phyloP scores from a whole-genome alignment of 1,284 basidiomycete species.

The Trichosporon sp. region DNA sequence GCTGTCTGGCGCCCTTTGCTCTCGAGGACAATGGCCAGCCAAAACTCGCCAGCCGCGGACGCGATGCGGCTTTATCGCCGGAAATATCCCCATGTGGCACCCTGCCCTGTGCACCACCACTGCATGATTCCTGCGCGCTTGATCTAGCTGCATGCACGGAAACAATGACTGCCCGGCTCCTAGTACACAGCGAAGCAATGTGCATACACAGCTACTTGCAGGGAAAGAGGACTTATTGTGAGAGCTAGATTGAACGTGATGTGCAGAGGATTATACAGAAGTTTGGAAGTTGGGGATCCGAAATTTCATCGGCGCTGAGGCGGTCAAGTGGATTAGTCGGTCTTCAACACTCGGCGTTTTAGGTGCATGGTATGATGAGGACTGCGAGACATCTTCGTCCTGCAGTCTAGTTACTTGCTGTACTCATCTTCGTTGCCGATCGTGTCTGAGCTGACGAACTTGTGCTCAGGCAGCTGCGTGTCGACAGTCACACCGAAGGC shows the following conservation, averaged over 20 bases:
- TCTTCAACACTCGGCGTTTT: neutral
- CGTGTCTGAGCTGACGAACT: neutral
- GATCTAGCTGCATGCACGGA: too few relatives aligned
- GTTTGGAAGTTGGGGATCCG: neutral
- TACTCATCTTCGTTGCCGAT: neutral
- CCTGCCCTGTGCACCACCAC: neutral
- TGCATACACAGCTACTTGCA: neutral
- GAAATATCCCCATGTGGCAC: slow-evolving; percentile 1
- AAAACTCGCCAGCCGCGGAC: neutral
- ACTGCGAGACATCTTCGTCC: neutral
- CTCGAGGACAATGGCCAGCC: neutral
- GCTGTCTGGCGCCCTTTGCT: neutral
- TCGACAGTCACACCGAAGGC: neutral
- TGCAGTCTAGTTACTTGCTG: neutral
- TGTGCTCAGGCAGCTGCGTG: neutral
- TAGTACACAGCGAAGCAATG: neutral
- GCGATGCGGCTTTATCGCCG: slow-evolving; percentile 3
- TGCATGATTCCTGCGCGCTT: neutral
- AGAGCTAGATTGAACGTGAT: neutral
- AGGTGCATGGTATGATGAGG: neutral
- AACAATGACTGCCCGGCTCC: too few relatives aligned
- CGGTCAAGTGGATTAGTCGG: neutral
- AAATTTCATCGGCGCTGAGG: neutral
- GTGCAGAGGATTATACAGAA: neutral
- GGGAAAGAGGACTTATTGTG: neutral